Base-by-base conservation (phyloP, 2,329 filamentous ascomycete species). In the Penicillium crustosum region DNA sequence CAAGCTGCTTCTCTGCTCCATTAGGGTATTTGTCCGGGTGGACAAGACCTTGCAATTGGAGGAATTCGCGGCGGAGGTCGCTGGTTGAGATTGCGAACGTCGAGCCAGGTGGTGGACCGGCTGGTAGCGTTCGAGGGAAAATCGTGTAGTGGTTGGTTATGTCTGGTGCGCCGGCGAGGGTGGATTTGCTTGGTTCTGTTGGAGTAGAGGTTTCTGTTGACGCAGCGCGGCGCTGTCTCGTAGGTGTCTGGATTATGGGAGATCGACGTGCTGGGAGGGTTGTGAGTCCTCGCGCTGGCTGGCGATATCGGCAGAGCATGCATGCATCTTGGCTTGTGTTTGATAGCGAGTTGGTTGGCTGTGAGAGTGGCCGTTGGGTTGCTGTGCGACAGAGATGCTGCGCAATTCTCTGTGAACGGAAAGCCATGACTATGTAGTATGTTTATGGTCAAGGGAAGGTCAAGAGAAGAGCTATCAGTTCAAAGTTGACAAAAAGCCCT, bases 31-130 rank as follows among this genome's bases (percentile, higher is more conserved):
- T 81, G 69, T 73, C 80, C 41, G 65, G 81, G 62, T 65, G 84
- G 57, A 72, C 77, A 66, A 63, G 68, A 62, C 65, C 84, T 77
- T 99, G 94, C 1, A 97, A 83, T 59, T 86, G 84, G 15, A 97
- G 86, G 78, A 96, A 97, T 73, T 99, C 94, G 63, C 85, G 84
- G 49, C 90, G 89, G 21, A 97, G 84, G 17, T 83, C 79, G 57
- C 83, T 80, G 13, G 84, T 72, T 72, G 96, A 83, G 69, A 97
- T 85, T 15, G 80, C 76, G 81, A 97, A 99, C 58, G 86, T 82
- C 0, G 92, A 89, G 0, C 70, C 54, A 0, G 93, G 93, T 0
- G 94, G 94, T 0, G 91, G 89, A 2, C 93, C 93, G 1, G 75
- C 53, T 0, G 92, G 85, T 4, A 97, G 82, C 3, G 92, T 90